Base-by-base conservation (phyloP, 768 basidiomycete species). In the Trametes sanguinea region DNA sequence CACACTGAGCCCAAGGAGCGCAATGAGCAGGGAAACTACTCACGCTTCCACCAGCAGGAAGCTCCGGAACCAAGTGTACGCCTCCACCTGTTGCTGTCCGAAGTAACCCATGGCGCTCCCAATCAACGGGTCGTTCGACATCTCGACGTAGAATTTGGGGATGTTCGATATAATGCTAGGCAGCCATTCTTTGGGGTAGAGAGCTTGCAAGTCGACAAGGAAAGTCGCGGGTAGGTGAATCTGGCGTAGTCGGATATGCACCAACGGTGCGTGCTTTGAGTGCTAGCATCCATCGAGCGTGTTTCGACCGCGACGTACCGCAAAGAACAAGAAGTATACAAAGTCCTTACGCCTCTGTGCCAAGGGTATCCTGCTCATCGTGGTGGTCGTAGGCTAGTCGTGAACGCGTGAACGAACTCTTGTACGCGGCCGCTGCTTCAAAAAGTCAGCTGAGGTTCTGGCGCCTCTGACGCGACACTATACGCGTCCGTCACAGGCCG, bases 171-270 rank as follows among this genome's bases (percentile, higher is more conserved):
- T 65, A 43, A 79, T 60, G 0, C 70, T 45, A 0, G 90, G 88
- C 11, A 88, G 73, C 6, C 84, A 65, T 16, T 73, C 66, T 2
- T 78, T 60, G 5, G 88, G 86, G 65, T 85, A 87, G 40, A 94
- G 59, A 7, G 83, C 75, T 73, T 94, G 92, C 11, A 87, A 72
- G 73, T 94, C 93, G 46, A 94, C 73, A 30, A 87, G 68, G 7
- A 94, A 67, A 4, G 91, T 85, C 3, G 87, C 84, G 0, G 86
- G 82, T 37, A 92, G 76, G 68, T 94, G 92, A 1, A 86, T 76
- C 84, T 85, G 46, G 10, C 32, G 14, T 22, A 22, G 22, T 22
- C 22, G 22, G 22, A 22, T 22, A 22, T 22, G 22, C 22, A 22
- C 22, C 22, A 22, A 51, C 32, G 16, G 51, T 59, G 35, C n/a